Conservation (phyloP, 768 basidiomycete genomes). For the Tulasnella sp. region DNA sequence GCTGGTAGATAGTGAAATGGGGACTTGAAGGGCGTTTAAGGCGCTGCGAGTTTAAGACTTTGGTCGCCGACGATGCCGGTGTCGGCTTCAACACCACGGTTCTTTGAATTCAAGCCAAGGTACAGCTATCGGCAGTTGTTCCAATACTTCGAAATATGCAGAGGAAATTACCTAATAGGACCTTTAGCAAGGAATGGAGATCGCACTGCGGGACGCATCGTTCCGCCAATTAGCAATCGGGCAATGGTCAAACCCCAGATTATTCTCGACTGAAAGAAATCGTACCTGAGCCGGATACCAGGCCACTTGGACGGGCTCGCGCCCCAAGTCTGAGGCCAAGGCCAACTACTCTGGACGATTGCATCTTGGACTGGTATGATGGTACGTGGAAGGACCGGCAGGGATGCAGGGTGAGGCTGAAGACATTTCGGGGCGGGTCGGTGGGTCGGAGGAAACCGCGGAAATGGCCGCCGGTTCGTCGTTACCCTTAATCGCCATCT, state of each 20-base stretch:
- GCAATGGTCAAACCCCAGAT: neutral
- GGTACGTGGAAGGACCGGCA: neutral
- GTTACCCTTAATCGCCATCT: neutral
- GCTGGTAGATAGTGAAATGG: constrained; percentile 95
- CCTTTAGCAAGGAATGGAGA: neutral
- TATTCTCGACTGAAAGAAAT: neutral
- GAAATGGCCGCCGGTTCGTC: neutral
- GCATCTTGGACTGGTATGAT: neutral
- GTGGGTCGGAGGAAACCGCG: neutral
- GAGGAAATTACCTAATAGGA: neutral
- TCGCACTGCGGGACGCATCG: neutral
- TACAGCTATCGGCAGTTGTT: neutral
- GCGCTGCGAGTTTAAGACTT: constrained; percentile 83
- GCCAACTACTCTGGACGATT: neutral
- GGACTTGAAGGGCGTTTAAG: constrained; percentile 82
- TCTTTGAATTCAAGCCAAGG: neutral
- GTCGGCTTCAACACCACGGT: constrained; percentile 46
- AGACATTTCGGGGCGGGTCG: neutral
- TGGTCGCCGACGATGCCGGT: constrained; percentile 52
- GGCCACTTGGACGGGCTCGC: neutral
- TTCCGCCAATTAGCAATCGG: neutral
- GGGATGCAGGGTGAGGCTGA: neutral
- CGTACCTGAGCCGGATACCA: neutral
- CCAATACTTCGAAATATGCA: neutral
- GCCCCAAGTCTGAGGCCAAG: neutral